Conservation (phyloP, 495 filamentous ascomycete species). For the Podospora bellae-mahoneyi region DNA sequence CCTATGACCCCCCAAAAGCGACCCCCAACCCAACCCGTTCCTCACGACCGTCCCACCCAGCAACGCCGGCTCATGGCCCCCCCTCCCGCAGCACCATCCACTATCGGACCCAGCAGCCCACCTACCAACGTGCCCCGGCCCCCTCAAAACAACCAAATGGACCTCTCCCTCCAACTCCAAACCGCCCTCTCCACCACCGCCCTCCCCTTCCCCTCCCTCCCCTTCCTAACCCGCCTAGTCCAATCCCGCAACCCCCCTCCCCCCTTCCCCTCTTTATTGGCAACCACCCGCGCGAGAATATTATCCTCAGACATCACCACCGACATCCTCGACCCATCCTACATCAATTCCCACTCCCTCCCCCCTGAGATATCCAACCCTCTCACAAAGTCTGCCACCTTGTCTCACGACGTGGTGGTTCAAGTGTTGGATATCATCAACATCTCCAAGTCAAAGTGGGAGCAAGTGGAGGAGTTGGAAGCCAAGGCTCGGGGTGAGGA, state of each 20-base stretch:
- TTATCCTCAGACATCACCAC: slow-evolving; percentile 71
- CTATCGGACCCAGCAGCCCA: neutral
- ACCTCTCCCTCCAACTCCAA: slow-evolving; percentile 38
- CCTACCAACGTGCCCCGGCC: neutral
- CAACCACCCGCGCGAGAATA: slow-evolving; percentile 77
- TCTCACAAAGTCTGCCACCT: slow-evolving; percentile 21
- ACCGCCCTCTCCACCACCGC: slow-evolving; percentile 33
- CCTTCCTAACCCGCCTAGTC: slow-evolving; percentile 36
- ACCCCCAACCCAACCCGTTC: neutral
- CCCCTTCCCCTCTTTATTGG: slow-evolving; percentile 66
- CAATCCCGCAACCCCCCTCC: slow-evolving; percentile 46
- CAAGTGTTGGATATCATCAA: slow-evolving; percentile 87
- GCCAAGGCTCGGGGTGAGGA: slow-evolving; percentile 77
- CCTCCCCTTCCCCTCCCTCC: slow-evolving; percentile 37
- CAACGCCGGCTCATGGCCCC: neutral
- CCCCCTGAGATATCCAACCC: slow-evolving; percentile 56
- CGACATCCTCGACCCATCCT: slow-evolving; percentile 42
- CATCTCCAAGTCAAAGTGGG: slow-evolving; percentile 70
- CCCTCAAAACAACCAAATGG: slow-evolving; percentile 16
- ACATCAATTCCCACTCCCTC: slow-evolving; percentile 49
- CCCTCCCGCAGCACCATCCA: neutral
- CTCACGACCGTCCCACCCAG: neutral
- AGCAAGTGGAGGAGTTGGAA: slow-evolving; percentile 83
- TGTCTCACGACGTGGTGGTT: slow-evolving; percentile 61
- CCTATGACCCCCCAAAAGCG: neutral